These are phyloP conservation scores for Naganishia liquefaciens DNA, from an alignment of 1,284 basidiomycete genomes.

Conservation along the genomic window DNA sequence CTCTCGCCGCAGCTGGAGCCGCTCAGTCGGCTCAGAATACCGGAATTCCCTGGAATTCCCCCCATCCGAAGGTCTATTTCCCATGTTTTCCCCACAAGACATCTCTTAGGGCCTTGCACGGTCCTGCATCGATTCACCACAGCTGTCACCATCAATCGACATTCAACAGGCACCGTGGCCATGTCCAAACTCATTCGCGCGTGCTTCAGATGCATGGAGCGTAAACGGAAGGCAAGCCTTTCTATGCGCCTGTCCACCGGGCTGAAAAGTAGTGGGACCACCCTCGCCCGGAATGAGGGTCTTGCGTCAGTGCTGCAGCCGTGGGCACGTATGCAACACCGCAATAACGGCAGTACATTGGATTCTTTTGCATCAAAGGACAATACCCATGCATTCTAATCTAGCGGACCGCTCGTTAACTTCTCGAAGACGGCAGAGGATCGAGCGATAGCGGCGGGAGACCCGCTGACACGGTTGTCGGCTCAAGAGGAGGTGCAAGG, in stretches of 20 bases:
- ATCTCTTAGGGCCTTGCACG: no score
- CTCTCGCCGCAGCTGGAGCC: no score
- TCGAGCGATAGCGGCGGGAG: slow-evolving; percentile 36
- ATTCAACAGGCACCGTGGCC: no score
- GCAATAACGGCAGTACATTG: slow-evolving; percentile 36
- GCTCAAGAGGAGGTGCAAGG: slow-evolving; percentile 33
- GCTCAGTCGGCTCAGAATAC: no score
- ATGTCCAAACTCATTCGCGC: slow-evolving; percentile 24
- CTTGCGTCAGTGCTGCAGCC: slow-evolving; percentile 32
- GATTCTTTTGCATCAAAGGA: neutral
- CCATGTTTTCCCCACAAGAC: no score
- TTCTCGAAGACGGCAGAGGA: slow-evolving; percentile 34
- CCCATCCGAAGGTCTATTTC: no score
- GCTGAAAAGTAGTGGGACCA: slow-evolving; percentile 36
- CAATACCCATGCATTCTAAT: no score
- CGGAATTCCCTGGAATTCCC: no score
- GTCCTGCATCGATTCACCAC: no score
- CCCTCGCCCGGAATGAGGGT: slow-evolving; percentile 34
- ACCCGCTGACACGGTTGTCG: slow-evolving; percentile 36
- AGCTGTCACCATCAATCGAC: no score
- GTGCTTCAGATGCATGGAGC: slow-evolving; percentile 37
- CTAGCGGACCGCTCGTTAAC: slow-evolving; percentile 36
- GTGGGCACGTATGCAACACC: slow-evolving; percentile 36
- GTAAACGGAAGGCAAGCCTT: slow-evolving; percentile 35
- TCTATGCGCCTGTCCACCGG: neutral